Evolutionary conservation across 164 flowering plant species (phyloP).

Genomic region (Buxus sempervirens): DNA sequence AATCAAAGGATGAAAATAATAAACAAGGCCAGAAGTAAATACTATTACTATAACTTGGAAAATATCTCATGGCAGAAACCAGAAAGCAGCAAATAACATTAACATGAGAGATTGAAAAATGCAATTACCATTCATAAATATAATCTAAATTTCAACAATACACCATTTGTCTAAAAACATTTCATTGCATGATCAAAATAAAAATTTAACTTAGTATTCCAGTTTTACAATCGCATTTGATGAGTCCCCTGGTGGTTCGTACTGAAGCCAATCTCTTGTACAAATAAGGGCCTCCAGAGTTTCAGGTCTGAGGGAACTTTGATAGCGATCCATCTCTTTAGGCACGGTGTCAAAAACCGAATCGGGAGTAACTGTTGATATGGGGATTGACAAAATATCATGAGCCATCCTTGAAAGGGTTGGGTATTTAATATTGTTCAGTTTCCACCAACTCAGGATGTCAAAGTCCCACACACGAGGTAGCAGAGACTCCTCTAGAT

Average conservation of each 20-base stretch:
- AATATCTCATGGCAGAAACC: no score
- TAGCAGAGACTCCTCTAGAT: conserved; percentile 73
- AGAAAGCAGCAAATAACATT: no score
- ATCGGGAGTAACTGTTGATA: conserved; percentile 48
- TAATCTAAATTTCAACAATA: neutral
- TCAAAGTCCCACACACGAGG: conserved; percentile 75
- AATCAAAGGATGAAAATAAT: no score
- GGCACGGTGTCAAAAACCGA: conserved; percentile 45
- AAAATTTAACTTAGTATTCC: conserved; percentile 25
- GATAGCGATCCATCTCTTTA: conserved; percentile 57
- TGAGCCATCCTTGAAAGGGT: conserved; percentile 89
- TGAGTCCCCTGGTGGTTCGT: conserved; percentile 24
- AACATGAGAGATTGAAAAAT: no score
- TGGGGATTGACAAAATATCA: conserved; percentile 68
- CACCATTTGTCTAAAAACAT: neutral
- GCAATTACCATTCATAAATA: no score
- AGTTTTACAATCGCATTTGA: conserved; percentile 45
- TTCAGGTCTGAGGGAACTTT: conserved; percentile 70
- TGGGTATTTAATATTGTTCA: conserved; percentile 72
- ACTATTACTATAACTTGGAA: no score
- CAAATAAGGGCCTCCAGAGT: conserved; percentile 83
- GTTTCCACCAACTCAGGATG: conserved; percentile 86
- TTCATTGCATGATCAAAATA: neutral
- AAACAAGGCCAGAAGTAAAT: no score
- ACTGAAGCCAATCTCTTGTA: conserved; percentile 82